Percentiles rank a stretch among this genome's conserved stretches.
These are phyloP conservation scores for Myochromella boudieri DNA, from an alignment of 768 basidiomycete genomes.

Conservation along the genomic window DNA sequence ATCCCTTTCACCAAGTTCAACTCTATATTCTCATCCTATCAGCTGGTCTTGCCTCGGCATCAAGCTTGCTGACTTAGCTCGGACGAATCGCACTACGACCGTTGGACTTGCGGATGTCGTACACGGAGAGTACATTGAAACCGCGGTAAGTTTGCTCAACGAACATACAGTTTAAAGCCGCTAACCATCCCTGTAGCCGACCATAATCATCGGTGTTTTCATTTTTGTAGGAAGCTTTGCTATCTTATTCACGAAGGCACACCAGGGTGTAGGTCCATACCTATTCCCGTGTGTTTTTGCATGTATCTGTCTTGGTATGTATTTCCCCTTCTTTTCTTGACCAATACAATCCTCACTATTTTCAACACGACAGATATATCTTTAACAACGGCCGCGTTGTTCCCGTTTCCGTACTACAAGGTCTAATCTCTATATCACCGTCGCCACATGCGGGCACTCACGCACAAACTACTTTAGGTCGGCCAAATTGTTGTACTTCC, in stretches of 20 bases:
- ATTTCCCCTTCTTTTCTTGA: not conserved
- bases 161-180: no score
- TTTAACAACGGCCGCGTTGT: constrained; percentile 56
- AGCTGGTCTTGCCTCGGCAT: constrained; percentile 73
- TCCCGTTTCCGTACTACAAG: constrained; percentile 64
- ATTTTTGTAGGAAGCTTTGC: constrained; percentile 59
- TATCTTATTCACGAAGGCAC: constrained; percentile 60
- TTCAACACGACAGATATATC: constrained; percentile 53
- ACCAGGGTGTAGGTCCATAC: constrained; percentile 64
- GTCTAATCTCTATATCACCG: constrained; percentile 32
- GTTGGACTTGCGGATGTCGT: constrained; percentile 40
- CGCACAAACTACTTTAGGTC: constrained; percentile 33
- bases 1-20: not conserved
- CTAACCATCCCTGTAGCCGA: constrained; percentile 37
- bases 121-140: constrained; percentile 59
- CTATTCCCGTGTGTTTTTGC: constrained; percentile 53
- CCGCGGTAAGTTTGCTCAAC: constrained; percentile 28
- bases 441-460: constrained; percentile 1
- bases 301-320: constrained; percentile 58
- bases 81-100: constrained; percentile 38
- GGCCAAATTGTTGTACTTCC: constrained; percentile 58
- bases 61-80: constrained; percentile 56
- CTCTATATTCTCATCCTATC: not conserved
- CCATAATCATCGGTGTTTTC: constrained; percentile 59
- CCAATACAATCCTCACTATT: constrained; percentile 1